Evolutionary conservation across 345 rosid genomes (phyloP).

Genomic region (Limnanthes douglasii): DNA sequence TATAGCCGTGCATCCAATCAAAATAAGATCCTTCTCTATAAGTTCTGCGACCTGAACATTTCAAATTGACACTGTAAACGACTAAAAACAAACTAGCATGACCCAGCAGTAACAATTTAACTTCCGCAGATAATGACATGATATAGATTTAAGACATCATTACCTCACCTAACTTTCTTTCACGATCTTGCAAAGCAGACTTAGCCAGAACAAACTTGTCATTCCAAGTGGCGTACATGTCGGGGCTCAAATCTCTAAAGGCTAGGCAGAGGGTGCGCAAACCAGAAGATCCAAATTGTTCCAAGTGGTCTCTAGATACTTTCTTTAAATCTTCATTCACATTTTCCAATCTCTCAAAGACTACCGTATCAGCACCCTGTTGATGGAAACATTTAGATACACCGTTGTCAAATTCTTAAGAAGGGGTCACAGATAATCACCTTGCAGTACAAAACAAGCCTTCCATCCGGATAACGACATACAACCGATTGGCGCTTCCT

Average conservation of each 20-base stretch:
- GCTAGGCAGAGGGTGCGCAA: conserved; percentile 98
- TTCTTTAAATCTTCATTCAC: conserved; percentile 60
- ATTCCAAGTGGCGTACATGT: conserved; percentile 81
- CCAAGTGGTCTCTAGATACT: conserved; percentile 79
- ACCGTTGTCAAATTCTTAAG: conserved; percentile 4
- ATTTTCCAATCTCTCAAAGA: conserved; percentile 73
- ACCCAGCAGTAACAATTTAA: conserved; percentile 1
- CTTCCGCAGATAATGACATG: not conserved
- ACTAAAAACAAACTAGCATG: not conserved
- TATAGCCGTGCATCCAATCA: conserved; percentile 95
- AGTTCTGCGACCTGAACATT: conserved; percentile 77
- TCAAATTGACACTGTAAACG: conserved; percentile 2
- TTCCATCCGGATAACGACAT: conserved; percentile 91
- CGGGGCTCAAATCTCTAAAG: conserved; percentile 61
- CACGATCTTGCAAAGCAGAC: conserved; percentile 89
- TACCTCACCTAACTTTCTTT: conserved; percentile 98
- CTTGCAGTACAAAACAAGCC: conserved; percentile 96
- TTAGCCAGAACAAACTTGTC: conserved; percentile 97
- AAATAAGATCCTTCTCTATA: conserved; percentile 75
- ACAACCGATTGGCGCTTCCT: conserved; percentile 99
- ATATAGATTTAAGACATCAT: conserved; percentile 1
- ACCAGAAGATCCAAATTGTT: conserved; percentile 92
- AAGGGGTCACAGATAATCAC: no score
- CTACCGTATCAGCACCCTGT: conserved; percentile 98
- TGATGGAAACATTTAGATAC: conserved; percentile 3